Evolutionary conservation across 805 yeast genomes (phyloP), one percentile per base, ranked within the genome.

Genomic region (Ogataea kodamae): DNA sequence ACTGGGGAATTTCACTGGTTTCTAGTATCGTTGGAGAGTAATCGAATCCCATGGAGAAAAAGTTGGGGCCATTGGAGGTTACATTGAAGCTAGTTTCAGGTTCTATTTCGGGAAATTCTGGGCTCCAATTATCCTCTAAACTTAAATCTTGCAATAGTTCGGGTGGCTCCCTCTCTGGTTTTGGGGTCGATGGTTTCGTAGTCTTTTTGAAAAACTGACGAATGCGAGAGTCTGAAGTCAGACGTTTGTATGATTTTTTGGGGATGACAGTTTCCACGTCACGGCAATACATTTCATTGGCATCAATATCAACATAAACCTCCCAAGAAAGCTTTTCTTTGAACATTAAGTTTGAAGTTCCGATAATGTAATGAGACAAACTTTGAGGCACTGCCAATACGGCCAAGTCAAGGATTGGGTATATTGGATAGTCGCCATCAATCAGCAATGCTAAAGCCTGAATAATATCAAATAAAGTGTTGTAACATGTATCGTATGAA

Each of bases 331-430:
- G 64, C 37, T 70, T 70, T 19, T 71, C 66, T 47, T 75, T 76
- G 50, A 81, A 73, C 24, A 78, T 70, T 10, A 81, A 72, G 50
- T 81, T 81, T 24, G 81, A 74, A 3, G 87, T 79, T 3, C 90
- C 90, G 2, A 82, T 70, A 29, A 81, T 58, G 45, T 63, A 74
- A 18, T 59, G 60, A 18, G 47, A 61, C 40, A 61, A 66, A 32
- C 50, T 58, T 40, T 64, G 64, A 31, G 77, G 53, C 2, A 69
- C 43, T 39, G 74, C 78, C 26, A 78, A 59, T 39, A 76, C 70
- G 3, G 80, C 73, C 2, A 79, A 70, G 43, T 81, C 88, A 25
- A 78, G 61, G 18, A 76, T 68, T 2, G 88, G 88, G 29, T 48
- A 49, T 24, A 35, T 48, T 6, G 49, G 44, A 15, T 42, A 39